These are phyloP conservation scores for Berkeleyomyces rouxiae DNA, from an alignment of 2,329 filamentous ascomycete species.

Conservation along the genomic window DNA sequence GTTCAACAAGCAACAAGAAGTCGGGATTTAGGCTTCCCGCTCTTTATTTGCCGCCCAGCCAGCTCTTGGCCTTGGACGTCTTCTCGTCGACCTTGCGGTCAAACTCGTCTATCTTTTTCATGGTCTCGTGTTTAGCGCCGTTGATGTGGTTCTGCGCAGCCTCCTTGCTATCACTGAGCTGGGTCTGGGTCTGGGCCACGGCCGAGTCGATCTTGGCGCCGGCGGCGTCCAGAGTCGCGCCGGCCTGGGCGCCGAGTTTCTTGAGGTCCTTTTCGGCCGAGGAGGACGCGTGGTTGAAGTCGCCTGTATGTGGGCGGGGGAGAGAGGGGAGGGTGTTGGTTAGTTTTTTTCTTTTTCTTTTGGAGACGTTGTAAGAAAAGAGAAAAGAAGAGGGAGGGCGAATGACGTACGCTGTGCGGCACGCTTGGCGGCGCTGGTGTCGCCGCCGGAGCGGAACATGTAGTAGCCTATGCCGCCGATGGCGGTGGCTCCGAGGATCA, in stretches of 20 bases:
- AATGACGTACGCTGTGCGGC: conserved; percentile 50
- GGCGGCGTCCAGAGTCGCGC: conserved; percentile 49
- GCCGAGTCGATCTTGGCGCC: conserved; percentile 25
- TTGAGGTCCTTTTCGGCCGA: conserved; percentile 49
- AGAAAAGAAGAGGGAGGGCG: neutral
- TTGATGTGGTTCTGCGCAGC: conserved; percentile 43
- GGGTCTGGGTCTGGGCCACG: conserved; percentile 43
- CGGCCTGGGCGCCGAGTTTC: conserved; percentile 29
- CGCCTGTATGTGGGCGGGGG: conserved; percentile 37
- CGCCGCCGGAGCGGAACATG: conserved; percentile 72
- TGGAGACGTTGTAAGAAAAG: neutral
- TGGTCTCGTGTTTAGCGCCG: conserved; percentile 44
- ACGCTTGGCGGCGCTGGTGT: conserved; percentile 49
- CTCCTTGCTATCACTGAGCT: conserved; percentile 44
- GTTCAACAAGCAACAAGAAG: neutral
- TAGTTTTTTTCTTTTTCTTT: too few relatives aligned
- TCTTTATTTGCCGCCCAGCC: conserved; percentile 54
- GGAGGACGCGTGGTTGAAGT: conserved; percentile 52
- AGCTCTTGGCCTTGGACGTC: conserved; percentile 71
- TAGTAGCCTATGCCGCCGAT: conserved; percentile 70
- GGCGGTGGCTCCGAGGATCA: conserved; percentile 42
- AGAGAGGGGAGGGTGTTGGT: neutral
- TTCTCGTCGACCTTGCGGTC: conserved; percentile 68
- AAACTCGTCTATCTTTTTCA: conserved; percentile 64
- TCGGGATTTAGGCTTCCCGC: too few relatives aligned